Base-by-base conservation (phyloP, 2,329 filamentous ascomycete species). In the Colletotrichum cuscutae region DNA sequence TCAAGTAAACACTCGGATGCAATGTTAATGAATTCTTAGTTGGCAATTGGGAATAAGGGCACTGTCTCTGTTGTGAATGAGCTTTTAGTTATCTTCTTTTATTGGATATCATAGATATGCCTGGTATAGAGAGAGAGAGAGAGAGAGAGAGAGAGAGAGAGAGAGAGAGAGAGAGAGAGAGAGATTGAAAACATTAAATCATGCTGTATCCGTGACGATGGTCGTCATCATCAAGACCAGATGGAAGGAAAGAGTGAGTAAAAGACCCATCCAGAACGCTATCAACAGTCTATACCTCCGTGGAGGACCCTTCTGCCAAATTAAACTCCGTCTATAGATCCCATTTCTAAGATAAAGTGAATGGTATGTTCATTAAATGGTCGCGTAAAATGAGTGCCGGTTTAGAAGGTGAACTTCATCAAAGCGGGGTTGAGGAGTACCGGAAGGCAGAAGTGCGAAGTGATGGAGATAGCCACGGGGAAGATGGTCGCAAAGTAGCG, bases 381-480 rank as follows among this genome's bases (percentile, higher is more conserved):
- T 26, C 13, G 15, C 13, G 35, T 19, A 30, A 9, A 6, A 3
- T 19, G 11, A 35, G 32, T 13, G 19, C 19, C 15, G 1, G 3
- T 26, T 77, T 84, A 91, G 84, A 86, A 91, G 57, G 87, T 89
- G 77, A 91, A 90, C 78, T 87, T 85, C 89, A 92, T 92, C 82
- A 92, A 78, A 63, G 88, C 89, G 24, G 90, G 90, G 76, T 92
- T 92, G 73, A 92, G 80, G 69, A 85, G 84, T 61, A 92, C 86
- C 11, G 90, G 90, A 71, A 91, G 79, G 53, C 89, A 79, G 77
- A 91, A 89, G 78, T 92, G 89, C 49, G 83, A 84, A 57, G 85
- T 80, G 12, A 91, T 82, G 49, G 89, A 82, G 52, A 83, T 85
- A 26, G 80, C 81, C 28, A 92, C 79, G 26, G 91, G 90, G 76